These are phyloP conservation scores for Daldinia loculata DNA, from an alignment of 495 filamentous ascomycete species.

Conservation along the genomic window DNA sequence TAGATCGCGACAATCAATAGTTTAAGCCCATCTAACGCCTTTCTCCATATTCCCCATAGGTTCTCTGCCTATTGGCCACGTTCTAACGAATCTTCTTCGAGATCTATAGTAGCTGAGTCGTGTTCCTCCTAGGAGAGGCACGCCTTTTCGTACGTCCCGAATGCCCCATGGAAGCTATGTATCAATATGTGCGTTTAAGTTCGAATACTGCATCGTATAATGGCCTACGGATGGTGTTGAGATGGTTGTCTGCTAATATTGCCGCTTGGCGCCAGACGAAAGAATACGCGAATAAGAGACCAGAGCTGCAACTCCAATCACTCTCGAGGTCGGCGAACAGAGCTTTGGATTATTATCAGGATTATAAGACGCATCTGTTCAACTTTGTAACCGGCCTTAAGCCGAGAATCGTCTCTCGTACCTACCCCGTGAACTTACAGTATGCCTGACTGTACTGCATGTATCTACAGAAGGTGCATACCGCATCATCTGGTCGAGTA, in stretches of 20 bases:
- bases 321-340: constrained; percentile 33
- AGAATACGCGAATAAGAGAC: constrained; percentile 20
- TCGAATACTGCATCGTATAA: constrained; percentile 2
- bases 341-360: background rate
- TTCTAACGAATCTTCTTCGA: background rate
- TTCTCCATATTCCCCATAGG: background rate
- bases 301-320: constrained; percentile 23
- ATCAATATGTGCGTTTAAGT: background rate
- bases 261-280: background rate
- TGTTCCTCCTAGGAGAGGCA: background rate
- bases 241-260: constrained; percentile 8
- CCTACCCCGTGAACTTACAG: constrained; percentile 16
- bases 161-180: background rate
- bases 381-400: background rate
- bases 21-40: background rate
- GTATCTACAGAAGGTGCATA: constrained; percentile 12
- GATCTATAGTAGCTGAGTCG: background rate
- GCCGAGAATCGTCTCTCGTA: background rate
- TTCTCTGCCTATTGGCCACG: background rate
- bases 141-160: background rate
- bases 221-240: constrained; percentile 9
- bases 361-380: background rate
- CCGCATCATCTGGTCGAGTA: background rate
- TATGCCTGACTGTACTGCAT: constrained; percentile 19
- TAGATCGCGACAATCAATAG: constrained; percentile 9